Base-by-base conservation (phyloP, 352 stramenopile species). In the Phytophthora citricola region DNA sequence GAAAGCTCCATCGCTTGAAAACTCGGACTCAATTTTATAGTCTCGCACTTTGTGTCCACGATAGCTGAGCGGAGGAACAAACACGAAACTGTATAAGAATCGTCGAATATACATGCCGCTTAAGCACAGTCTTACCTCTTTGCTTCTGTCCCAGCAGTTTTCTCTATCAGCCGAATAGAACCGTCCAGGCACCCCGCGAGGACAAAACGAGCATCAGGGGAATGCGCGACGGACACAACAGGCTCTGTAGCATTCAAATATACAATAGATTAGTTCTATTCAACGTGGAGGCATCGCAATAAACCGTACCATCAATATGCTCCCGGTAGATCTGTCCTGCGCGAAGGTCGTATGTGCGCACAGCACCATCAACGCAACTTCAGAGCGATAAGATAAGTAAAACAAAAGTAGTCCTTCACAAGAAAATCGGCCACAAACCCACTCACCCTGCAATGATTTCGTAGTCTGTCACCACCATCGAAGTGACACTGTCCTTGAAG, bases 401-500 rank as follows among this genome's bases (percentile, higher is more conserved):
- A 36, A 32, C 14, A 36, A 14, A 9, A 34, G 15, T 29, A 46
- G 14, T 48, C 22, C 8, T 34, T 2, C 2, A 46, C 31, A 8
- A 63, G 14, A n/a, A 66, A 29, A 45, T 26, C 9, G 5, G 36
- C 6, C n/a, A 46, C 43, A 40, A 26, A 15, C 5, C 11, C 17
- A 51, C 75, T 38, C 29, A 92, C 82, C 87, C 81, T 45, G 89
- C 85, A 50, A 96, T 85, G 57, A 97, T 85, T 54, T 95, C 85
- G 43, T 95, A 76, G 36, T 83, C 79, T 0, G 83, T 85, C 12
- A 96, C 69, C 4, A 89, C 71, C 24, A 97, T 80, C 27, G 79
- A 90, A 12, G 90, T 97, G 59, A 96, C 88, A 59, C 90, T 97
- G 71, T 97, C 90, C 45, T 85, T 93, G 53, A 94, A 96, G 48